phyloP scores from a whole-genome alignment of 352 stramenopile genomes.

The Phytophthora capsici region DNA sequence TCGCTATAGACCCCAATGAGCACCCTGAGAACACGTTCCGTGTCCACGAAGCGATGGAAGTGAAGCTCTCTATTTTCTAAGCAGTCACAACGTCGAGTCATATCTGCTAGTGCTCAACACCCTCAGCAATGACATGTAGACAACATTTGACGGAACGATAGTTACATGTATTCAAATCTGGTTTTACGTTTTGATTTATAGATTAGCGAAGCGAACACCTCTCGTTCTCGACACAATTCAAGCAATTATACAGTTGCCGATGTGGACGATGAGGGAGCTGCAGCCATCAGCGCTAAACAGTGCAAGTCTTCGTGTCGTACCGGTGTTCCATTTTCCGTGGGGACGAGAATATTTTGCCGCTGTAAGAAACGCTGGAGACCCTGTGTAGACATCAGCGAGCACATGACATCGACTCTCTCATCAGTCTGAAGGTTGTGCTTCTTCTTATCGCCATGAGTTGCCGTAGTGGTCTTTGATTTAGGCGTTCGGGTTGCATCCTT shows the following conservation, averaged over 20 bases:
- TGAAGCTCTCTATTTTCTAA: conserved; percentile 92
- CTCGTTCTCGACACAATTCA: conserved; percentile 4
- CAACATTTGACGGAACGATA: conserved; percentile 25
- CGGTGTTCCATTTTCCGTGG: conserved; percentile 27
- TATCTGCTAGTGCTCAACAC: background rate
- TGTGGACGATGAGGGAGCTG: conserved; percentile 12
- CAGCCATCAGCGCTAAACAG: conserved; percentile 69
- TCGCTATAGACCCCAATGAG: conserved; percentile 69
- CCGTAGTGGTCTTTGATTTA: background rate
- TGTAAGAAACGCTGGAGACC: conserved; percentile 73
- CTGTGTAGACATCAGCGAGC: conserved; percentile 80
- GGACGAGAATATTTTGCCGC: conserved; percentile 58
- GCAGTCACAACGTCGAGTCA: conserved; percentile 1
- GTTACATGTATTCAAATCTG: conserved; percentile 21
- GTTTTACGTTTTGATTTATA: conserved; percentile 3
- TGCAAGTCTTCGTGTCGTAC: conserved; percentile 73
- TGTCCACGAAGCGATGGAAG: conserved; percentile 89
- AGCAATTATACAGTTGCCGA: conserved; percentile 17
- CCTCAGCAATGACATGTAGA: conserved; percentile 25
- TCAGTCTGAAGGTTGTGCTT: conserved; percentile 30
- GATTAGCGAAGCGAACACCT: background rate
- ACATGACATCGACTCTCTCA: conserved; percentile 76
- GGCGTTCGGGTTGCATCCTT: conserved; percentile 1
- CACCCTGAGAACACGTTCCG: conserved; percentile 82
- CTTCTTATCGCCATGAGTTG: conserved; percentile 11